Evolutionary conservation across 495 filamentous ascomycete genomes (phyloP), one percentile per base, ranked within the genome.

Genomic region (Daldinia childiae): DNA sequence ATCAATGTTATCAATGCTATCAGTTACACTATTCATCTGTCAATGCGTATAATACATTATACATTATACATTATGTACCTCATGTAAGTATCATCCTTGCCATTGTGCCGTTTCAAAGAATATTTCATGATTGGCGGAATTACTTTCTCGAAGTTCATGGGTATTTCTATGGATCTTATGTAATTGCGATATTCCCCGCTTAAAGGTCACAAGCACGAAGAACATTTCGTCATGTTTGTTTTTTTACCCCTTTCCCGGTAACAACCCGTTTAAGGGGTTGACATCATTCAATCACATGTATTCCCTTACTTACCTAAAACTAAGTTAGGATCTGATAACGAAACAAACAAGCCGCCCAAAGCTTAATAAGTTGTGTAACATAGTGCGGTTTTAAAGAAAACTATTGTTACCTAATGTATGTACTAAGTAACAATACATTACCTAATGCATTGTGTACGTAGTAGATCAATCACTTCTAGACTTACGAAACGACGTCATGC

Each of bases 251-350:
- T 56, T 68, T 62, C 29, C 50, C 14, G 41, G 61, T 54, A 69
- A 55, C 61, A 61, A 26, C 4, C 4, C 14, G 34, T 12, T 57
- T 57, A 30, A 54, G 24, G 38, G 41, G 69, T 63, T 71, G 58
- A 71, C 63, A 71, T 71, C 69, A 71, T 71, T 27, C n/a, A 5
- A 66, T 62, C 58, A 58, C 58, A 60, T 60, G 45, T 58, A 17
- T 64, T 36, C 14, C 2, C 39, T 6, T 62, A 63, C 36, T 52
- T 52, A 24, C 12, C 30, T 7, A 32, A 57, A n/a, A n/a, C n/a
- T 7, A 65, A 65, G 9, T 38, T 56, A 19, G 26, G 29, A 57
- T 58, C 6, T 19, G 27, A 32, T 29, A 32, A 36, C 3, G 9
- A 34, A 3, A 34, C 32, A 34, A 34, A n/a, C 34, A 14, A 14